A percentile compares a stretch with the other conserved stretches of the same genome.
Evolutionary conservation across 257 asterid genomes (phyloP).

Genomic region (Solanum lycopersicoides): DNA sequence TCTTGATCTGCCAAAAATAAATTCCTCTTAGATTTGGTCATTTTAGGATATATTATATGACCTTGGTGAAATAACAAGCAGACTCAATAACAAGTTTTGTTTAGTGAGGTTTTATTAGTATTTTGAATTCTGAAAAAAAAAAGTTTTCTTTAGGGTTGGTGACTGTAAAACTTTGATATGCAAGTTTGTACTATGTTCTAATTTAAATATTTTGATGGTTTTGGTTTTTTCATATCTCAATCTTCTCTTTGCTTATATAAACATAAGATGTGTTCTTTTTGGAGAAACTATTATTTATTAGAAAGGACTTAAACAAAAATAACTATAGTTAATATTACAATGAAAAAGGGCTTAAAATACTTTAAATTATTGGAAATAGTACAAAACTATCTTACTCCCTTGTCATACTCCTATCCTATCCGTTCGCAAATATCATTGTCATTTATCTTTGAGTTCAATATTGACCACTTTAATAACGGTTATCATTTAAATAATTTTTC

Average conservation of each 20-base stretch:
- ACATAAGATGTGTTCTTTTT: not conserved
- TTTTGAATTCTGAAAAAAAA: not conserved
- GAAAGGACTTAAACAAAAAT: not conserved
- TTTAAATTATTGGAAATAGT: no score
- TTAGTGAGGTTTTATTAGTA: not conserved
- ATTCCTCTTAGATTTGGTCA: conserved; percentile 11
- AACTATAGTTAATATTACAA: no score
- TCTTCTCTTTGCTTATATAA: not conserved
- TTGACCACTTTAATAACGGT: no score
- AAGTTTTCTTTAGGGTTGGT: not conserved
- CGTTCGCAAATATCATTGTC: no score
- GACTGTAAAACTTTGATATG: not conserved
- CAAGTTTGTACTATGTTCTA: not conserved
- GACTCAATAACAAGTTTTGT: not conserved
- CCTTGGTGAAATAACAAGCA: not conserved
- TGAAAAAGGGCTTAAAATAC: no score
- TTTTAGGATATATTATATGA: not conserved
- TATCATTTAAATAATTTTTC: no score
- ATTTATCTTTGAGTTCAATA: no score
- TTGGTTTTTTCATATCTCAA: not conserved
- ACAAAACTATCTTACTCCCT: no score
- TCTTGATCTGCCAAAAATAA: conserved; percentile 5
- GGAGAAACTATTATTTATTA: no score
- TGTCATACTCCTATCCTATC: no score
- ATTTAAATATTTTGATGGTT: not conserved